A percentile compares a stretch with the other conserved stretches of the same genome.
phyloP scores from a whole-genome alignment of 1,284 basidiomycete genomes.

The Tilletia setariae region DNA sequence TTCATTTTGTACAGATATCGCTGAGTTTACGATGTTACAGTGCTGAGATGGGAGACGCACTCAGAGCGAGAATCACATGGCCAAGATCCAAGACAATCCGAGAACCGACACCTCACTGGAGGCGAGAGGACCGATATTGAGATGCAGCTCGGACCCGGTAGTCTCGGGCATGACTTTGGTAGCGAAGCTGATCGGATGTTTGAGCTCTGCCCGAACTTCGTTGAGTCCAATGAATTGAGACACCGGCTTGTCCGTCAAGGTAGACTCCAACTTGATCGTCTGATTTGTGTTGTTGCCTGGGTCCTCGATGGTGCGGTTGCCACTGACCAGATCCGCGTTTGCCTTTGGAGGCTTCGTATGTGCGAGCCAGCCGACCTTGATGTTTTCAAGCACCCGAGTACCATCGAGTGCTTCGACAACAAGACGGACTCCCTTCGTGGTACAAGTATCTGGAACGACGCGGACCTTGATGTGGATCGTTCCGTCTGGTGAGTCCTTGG shows the following conservation, averaged over 20 bases:
- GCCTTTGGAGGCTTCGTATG: not conserved
- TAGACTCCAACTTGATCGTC: not conserved
- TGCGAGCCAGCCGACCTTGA: not conserved
- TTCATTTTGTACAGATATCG: no score
- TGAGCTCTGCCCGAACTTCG: not conserved
- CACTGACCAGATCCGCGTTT: conserved; percentile 9
- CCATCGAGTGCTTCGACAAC: not conserved
- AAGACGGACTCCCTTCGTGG: not conserved
- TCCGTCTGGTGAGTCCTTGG: not conserved
- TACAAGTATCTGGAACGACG: conserved; percentile 2
- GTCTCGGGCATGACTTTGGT: not conserved
- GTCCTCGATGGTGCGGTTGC: not conserved
- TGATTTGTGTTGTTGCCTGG: not conserved
- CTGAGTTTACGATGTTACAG: no score
- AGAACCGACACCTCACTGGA: not conserved
- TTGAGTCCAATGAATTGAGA: conserved; percentile 3
- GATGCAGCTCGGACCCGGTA: not conserved
- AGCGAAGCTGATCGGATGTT: conserved; percentile 13
- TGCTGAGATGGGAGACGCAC: no score
- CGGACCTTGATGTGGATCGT: not conserved
- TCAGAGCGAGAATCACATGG: no score
- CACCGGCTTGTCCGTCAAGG: not conserved
- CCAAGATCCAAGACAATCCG: conserved; percentile 5
- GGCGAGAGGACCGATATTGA: not conserved
- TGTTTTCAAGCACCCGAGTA: not conserved